A percentile compares a stretch with the other conserved stretches of the same genome.
Evolutionary conservation across 495 filamentous ascomycete species (phyloP).

Genomic region (Pyrenula aspistea): DNA sequence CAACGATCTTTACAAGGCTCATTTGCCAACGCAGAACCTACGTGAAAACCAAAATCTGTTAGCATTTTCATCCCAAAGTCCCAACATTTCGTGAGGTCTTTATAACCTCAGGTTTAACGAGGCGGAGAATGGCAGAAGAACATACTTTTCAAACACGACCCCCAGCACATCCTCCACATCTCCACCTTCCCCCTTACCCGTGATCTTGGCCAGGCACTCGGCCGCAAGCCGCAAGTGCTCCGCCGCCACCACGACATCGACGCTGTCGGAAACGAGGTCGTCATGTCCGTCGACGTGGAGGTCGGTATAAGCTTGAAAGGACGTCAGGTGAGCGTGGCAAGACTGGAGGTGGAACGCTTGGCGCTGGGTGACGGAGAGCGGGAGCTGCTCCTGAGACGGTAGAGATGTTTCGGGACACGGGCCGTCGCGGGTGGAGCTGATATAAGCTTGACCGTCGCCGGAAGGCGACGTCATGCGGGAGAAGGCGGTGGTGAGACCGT

Average conservation of each 20-base stretch:
- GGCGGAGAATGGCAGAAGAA: slow-evolving; percentile 7
- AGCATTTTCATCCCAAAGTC: slow-evolving; percentile 6
- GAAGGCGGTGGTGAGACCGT: slow-evolving; percentile 56
- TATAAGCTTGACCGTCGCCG: slow-evolving; percentile 25
- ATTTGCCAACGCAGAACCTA: slow-evolving; percentile 66
- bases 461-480: slow-evolving; percentile 55
- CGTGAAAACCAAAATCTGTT: slow-evolving; percentile 9
- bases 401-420: neutral
- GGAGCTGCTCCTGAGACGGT: slow-evolving; percentile 40
- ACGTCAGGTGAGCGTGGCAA: slow-evolving; percentile 56
- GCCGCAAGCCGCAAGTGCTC: slow-evolving; percentile 80
- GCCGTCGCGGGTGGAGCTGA: slow-evolving; percentile 38
- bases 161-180: slow-evolving; percentile 97
- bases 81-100: neutral
- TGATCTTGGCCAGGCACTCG: slow-evolving; percentile 69
- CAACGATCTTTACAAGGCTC: too few species aligned
- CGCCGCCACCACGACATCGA: slow-evolving; percentile 88
- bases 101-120: neutral
- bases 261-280: slow-evolving; percentile 22
- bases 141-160: slow-evolving; percentile 93
- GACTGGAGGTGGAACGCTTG: slow-evolving; percentile 69
- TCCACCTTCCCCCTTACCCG: slow-evolving; percentile 70
- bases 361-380: slow-evolving; percentile 80
- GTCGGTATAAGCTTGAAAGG: slow-evolving; percentile 41
- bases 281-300: slow-evolving; percentile 16